Percentiles rank a stretch among this genome's conserved stretches.
Conservation (phyloP, 306 rosid species). For the Prunus campanulata region DNA sequence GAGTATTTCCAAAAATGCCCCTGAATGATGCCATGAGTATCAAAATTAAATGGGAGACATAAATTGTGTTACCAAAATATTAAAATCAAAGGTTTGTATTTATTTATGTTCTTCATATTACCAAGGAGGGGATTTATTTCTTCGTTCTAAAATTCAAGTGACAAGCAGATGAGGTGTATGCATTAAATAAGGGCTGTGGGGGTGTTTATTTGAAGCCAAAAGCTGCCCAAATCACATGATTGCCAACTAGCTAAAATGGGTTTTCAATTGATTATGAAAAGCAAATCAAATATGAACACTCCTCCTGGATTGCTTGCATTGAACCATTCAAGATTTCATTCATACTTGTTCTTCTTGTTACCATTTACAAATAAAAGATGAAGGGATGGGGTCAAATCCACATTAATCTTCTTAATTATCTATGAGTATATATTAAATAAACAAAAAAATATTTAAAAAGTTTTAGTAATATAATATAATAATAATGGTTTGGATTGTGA, state of each 20-base stretch:
- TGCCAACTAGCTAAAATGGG: slow-evolving; percentile 37
- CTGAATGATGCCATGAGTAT: not conserved
- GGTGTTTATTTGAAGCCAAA: slow-evolving; percentile 37
- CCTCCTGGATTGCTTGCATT: not conserved
- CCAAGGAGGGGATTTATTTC: not conserved
- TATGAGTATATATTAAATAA: too few species aligned
- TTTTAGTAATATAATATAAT: not conserved
- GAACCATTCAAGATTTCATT: not conserved
- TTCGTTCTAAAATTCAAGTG: not conserved
- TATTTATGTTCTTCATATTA: not conserved
- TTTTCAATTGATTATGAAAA: slow-evolving; percentile 15
- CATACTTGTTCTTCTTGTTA: not conserved
- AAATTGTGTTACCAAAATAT: not conserved
- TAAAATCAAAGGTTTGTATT: not conserved
- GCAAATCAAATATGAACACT: not conserved
- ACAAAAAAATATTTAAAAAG: not conserved
- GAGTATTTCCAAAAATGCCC: not conserved
- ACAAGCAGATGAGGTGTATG: slow-evolving; percentile 24
- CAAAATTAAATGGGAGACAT: not conserved
- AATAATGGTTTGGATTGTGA: not conserved
- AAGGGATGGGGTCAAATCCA: not conserved
- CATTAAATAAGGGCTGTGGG: slow-evolving; percentile 29
- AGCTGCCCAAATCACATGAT: slow-evolving; percentile 62
- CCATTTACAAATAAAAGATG: not conserved
- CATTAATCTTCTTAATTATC: not conserved